Percentiles rank a stretch among this genome's conserved stretches.
phyloP scores from a whole-genome alignment of 164 flowering plant genomes.

The Magnolia changhungtana region DNA sequence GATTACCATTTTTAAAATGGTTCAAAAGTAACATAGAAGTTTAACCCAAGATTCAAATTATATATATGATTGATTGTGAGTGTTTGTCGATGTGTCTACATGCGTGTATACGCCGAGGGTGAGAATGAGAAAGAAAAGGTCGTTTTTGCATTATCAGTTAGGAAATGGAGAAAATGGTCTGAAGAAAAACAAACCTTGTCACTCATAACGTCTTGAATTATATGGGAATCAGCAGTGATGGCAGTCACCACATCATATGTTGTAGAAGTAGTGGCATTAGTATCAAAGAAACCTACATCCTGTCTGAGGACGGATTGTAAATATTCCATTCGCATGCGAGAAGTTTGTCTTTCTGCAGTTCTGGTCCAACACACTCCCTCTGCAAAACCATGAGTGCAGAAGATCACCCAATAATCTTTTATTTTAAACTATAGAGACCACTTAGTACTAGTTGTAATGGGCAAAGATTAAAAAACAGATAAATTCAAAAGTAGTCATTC shows the following conservation, averaged over 20 bases:
- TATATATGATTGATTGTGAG: too few species aligned
- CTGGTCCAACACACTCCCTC: slow-evolving; percentile 58
- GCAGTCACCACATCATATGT: slow-evolving; percentile 46
- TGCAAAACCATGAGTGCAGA: slow-evolving; percentile 4
- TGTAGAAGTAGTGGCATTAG: slow-evolving; percentile 37
- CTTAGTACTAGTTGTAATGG: too few species aligned
- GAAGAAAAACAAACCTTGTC: slow-evolving; percentile 40
- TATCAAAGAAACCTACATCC: slow-evolving; percentile 57
- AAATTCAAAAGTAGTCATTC: too few species aligned
- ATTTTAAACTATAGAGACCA: too few species aligned
- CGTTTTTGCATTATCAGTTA: background rate
- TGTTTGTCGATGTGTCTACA: too few species aligned
- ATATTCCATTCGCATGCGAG: slow-evolving; percentile 41
- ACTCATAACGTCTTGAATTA: slow-evolving; percentile 50
- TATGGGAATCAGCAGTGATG: slow-evolving; percentile 45
- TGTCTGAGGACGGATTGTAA: slow-evolving; percentile 52
- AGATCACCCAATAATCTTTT: too few species aligned
- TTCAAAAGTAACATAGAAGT: too few species aligned
- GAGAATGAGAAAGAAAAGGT: background rate
- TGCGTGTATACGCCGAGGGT: background rate
- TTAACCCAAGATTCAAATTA: too few species aligned
- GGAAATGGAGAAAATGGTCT: background rate
- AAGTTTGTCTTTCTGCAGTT: slow-evolving; percentile 65
- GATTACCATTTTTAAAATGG: too few species aligned
- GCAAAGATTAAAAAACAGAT: too few species aligned